A percentile compares a stretch with the other conserved stretches of the same genome.
Evolutionary conservation across 2,329 filamentous ascomycete species (phyloP).

Genomic region (Aspergillus aculeatinus): DNA sequence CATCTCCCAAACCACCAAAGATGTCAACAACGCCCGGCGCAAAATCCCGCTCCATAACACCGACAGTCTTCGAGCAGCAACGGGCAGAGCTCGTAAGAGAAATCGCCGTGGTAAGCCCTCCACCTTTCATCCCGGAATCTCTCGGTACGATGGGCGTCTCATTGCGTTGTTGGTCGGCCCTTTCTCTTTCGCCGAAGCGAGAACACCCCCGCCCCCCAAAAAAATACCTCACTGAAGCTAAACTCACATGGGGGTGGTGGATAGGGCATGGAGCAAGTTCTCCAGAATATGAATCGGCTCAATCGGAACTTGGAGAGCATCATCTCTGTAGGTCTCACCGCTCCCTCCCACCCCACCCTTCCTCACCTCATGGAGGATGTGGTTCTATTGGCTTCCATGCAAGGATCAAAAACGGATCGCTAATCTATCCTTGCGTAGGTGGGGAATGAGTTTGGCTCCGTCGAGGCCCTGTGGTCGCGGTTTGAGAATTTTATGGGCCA

Average conservation of each 20-base stretch:
- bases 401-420: too few species aligned
- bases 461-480: slow-evolving; percentile 94
- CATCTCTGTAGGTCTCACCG: slow-evolving; percentile 65
- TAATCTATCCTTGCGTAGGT: slow-evolving; percentile 53
- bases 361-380: not conserved
- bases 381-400: not conserved
- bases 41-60: slow-evolving; percentile 22
- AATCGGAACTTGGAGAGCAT: slow-evolving; percentile 91
- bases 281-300: slow-evolving; percentile 93
- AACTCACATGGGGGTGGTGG: not conserved
- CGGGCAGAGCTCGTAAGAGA: slow-evolving; percentile 44
- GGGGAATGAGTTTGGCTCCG: slow-evolving; percentile 94
- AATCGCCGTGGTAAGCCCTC: slow-evolving; percentile 43
- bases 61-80: slow-evolving; percentile 45
- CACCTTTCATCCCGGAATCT: not conserved
- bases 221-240: not conserved
- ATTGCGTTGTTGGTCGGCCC: too few species aligned
- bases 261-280: slow-evolving; percentile 76
- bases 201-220: too few species aligned
- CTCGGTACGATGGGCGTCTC: not conserved
- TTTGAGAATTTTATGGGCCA: slow-evolving; percentile 96
- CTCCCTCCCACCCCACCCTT: not conserved
- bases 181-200: too few species aligned
- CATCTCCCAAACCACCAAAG: not conserved
- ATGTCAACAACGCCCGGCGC: slow-evolving; percentile 19